phyloP scores from a whole-genome alignment of 768 basidiomycete species.

The Wakefieldia striispora region DNA sequence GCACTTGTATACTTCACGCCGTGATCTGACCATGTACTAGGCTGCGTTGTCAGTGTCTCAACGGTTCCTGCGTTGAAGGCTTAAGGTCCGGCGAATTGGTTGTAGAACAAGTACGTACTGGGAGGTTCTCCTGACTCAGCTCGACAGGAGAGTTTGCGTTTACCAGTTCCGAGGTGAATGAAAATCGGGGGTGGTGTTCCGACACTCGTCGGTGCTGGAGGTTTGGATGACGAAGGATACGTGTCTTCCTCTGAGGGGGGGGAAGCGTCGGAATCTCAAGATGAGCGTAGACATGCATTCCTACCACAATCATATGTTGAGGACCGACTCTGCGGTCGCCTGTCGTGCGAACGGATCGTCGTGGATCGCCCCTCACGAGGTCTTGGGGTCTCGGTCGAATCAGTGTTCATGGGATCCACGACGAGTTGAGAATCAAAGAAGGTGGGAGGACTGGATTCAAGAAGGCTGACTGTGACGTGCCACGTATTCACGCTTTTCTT shows the following conservation, averaged over 20 bases:
- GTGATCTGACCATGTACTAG: constrained; percentile 17
- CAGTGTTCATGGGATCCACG: not conserved
- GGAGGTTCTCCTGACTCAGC: not conserved
- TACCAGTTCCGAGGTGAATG: constrained; percentile 6
- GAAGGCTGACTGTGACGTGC: constrained; percentile 45
- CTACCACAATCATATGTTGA: constrained; percentile 1
- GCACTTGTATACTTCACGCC: constrained; percentile 13
- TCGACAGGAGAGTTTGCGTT: constrained; percentile 12
- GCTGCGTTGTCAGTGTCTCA: constrained; percentile 5
- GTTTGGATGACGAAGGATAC: not conserved
- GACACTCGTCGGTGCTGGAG: not conserved
- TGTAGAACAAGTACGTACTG: constrained; percentile 9
- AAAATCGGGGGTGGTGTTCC: not conserved
- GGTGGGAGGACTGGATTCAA: constrained; percentile 20
- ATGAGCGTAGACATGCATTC: not conserved
- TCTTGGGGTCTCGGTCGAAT: not conserved
- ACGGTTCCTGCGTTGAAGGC: not conserved
- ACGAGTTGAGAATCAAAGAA: constrained; percentile 16
- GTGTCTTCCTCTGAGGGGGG: not conserved
- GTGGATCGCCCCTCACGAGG: constrained; percentile 2
- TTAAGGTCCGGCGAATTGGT: too few relatives aligned
- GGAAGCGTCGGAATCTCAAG: not conserved
- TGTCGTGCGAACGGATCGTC: not conserved
- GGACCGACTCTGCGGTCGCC: not conserved
- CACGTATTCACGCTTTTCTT: constrained; percentile 10